Evolutionary conservation across 2,329 filamentous ascomycete genomes (phyloP), one percentile per base, ranked within the genome.

Genomic region (Leptographium wingfieldii): DNA sequence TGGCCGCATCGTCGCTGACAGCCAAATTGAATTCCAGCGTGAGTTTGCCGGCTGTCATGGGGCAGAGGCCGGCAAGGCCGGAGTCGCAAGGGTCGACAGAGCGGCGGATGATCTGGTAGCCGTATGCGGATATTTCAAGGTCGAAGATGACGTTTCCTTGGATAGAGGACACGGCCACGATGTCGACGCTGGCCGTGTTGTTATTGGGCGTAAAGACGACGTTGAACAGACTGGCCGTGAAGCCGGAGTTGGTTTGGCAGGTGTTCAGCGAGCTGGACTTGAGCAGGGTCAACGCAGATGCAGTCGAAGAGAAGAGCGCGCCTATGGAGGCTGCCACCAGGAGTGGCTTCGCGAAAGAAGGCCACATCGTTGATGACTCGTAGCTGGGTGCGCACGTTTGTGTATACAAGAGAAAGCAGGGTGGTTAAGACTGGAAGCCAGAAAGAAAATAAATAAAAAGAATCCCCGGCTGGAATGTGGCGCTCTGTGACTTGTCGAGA

Each of bases 191-290:
- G 58, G 90, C 74, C 29, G 80, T 81, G 66, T 77, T 76, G 71
- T 90, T 88, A 65, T 79, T 73, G 22, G 85, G 84, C 3, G 79
- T 86, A 73, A 85, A 87, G 64, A 81, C 74, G 70, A 92, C 86
- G 67, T 90, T 84, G 79, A 94, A 92, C 60, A 90, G 78, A 61
- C 85, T 88, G 60, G 89, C 88, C 2, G 86, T 87, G 72, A 94
- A 92, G 67, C 82, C 84, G 49, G 86, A 90, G 72, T 90, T 86
- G 61, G 78, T 75, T 77, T 88, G 86, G 73, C 89, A 94, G 48
- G 87, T 79, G 69, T 85, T 86, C 62, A 92, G 80, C 59, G 88
- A 90, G 66, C 80, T 84, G 43, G 68, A 69, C 60, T 65, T 57
- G 49, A 70, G 67, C 53, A 70, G 61, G 48, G 65, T 80, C 69